Evolutionary conservation across 306 rosid genomes (phyloP).

Genomic region (Corylus americana): DNA sequence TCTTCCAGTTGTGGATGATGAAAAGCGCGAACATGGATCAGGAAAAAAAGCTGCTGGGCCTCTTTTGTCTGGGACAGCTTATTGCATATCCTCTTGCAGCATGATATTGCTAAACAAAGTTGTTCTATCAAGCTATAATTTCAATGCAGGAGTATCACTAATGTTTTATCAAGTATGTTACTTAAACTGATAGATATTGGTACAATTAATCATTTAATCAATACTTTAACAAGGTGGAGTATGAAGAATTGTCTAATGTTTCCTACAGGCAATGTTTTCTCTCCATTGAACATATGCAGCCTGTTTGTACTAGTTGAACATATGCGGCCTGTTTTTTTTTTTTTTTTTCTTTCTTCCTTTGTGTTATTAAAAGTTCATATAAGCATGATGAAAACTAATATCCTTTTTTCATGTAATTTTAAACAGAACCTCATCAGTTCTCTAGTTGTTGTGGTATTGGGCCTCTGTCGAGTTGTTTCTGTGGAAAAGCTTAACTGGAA

Average conservation of each 20-base stretch:
- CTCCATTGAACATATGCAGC: neutral
- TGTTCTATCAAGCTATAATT: conserved; percentile 73
- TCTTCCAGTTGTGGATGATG: conserved; percentile 42
- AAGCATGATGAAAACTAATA: neutral
- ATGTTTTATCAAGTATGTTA: conserved; percentile 85
- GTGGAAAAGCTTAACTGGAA: conserved; percentile 77
- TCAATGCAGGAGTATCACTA: conserved; percentile 81
- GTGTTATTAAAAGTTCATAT: neutral
- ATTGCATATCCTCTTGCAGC: conserved; percentile 88
- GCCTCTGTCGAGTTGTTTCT: conserved; percentile 50
- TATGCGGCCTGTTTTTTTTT: neutral
- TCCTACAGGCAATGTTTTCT: neutral
- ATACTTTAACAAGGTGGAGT: too few relatives aligned
- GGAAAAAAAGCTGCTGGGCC: conserved; percentile 65
- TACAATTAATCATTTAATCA: too few relatives aligned
- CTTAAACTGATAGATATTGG: neutral
- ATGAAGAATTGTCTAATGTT: neutral
- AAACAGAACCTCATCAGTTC: conserved; percentile 79
- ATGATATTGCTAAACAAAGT: conserved; percentile 86
- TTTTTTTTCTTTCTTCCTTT: neutral
- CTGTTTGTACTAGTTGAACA: neutral
- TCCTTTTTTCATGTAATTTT: conserved; percentile 24
- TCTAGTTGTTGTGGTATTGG: conserved; percentile 63
- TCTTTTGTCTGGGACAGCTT: conserved; percentile 77
- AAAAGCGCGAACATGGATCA: conserved; percentile 54